Conservation (phyloP, 1,284 basidiomycete species). For the Ganoderma resinaceum region DNA sequence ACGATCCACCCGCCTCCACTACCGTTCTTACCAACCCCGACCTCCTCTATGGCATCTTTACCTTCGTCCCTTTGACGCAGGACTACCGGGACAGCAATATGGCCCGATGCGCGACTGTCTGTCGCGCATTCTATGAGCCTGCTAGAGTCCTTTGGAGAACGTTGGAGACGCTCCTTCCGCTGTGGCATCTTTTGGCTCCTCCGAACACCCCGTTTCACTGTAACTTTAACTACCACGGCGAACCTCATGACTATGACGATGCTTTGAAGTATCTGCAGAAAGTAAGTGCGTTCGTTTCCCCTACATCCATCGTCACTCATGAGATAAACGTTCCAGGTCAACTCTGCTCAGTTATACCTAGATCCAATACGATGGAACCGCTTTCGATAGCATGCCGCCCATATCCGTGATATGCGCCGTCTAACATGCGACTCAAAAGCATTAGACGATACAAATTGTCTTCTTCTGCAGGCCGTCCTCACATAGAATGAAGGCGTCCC, state of each 20-base stretch:
- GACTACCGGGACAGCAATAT: not conserved
- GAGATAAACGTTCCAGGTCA: not conserved
- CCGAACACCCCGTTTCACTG: not conserved
- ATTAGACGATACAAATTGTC: not conserved
- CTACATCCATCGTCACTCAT: not conserved
- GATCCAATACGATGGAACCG: not conserved
- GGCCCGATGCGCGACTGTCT: not conserved
- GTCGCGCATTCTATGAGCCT: not conserved
- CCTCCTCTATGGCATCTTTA: not conserved
- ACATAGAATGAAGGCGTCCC: not conserved
- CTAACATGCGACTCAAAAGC: not conserved
- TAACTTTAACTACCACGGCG: no score
- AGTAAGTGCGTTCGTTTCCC: not conserved
- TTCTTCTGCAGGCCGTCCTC: not conserved
- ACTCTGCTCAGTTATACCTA: not conserved
- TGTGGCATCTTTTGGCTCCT: conserved; percentile 8
- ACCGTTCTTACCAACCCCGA: not conserved
- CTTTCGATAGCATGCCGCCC: not conserved
- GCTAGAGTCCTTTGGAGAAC: not conserved
- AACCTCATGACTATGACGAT: not conserved
- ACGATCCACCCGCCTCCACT: no score
- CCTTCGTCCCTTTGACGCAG: no score
- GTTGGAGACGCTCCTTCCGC: not conserved
- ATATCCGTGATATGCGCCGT: not conserved
- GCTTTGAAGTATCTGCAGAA: not conserved